A percentile compares a stretch with the other conserved stretches of the same genome.
Evolutionary conservation across 345 rosid species (phyloP).

Genomic region (Erucastrum elatum): DNA sequence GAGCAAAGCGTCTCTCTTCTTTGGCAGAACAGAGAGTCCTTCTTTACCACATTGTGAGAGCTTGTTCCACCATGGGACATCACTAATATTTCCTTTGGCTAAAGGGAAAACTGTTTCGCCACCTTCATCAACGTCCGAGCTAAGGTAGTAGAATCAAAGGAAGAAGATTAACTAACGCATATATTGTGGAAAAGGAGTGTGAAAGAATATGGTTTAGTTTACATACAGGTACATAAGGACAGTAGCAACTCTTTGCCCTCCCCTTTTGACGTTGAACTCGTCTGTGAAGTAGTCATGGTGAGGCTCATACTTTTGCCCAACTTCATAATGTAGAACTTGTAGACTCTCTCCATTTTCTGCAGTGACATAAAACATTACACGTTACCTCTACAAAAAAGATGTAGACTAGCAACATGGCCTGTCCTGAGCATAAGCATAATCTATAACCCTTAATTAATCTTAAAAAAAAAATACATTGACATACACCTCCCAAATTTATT

Average conservation of each 20-base stretch:
- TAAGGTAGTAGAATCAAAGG: slow-evolving; percentile 13
- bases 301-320: slow-evolving; percentile 87
- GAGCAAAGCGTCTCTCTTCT: slow-evolving; percentile 85
- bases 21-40: slow-evolving; percentile 80
- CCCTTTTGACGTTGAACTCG: slow-evolving; percentile 70
- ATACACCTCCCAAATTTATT: too few species aligned
- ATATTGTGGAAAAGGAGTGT: background rate
- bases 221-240: slow-evolving; percentile 95
- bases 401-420: background rate
- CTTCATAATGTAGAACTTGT: slow-evolving; percentile 89
- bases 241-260: slow-evolving; percentile 88
- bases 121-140: too few species aligned
- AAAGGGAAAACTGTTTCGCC: too few species aligned
- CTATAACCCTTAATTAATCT: background rate
- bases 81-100: slow-evolving; percentile 35
- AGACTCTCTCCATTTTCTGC: slow-evolving; percentile 92
- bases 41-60: slow-evolving; percentile 74
- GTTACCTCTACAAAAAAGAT: background rate
- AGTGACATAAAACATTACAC: slow-evolving; percentile 10
- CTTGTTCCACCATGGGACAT: slow-evolving; percentile 86
- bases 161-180: background rate
- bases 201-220: background rate
- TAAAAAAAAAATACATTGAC: too few species aligned
- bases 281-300: slow-evolving; percentile 87
- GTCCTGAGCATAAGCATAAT: too few species aligned